phyloP scores from a whole-genome alignment of 164 flowering plant species.

The Vitis rupestris region DNA sequence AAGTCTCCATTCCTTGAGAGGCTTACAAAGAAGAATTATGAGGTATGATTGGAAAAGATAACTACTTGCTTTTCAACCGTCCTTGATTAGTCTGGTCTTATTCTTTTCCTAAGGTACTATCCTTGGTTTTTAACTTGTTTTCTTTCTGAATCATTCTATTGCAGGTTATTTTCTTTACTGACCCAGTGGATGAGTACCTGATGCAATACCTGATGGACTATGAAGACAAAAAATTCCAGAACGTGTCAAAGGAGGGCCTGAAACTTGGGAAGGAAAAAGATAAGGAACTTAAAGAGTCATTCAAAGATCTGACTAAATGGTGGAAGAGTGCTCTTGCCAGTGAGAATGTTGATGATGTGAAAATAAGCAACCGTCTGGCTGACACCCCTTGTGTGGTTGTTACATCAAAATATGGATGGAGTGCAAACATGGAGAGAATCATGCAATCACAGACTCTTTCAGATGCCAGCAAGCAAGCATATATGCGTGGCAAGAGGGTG shows the following conservation, averaged over 20 bases:
- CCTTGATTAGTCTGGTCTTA: not conserved
- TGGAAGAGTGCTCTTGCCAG: constrained; percentile 77
- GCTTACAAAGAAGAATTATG: constrained; percentile 83
- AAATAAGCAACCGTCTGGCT: constrained; percentile 84
- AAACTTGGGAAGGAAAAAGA: constrained; percentile 85
- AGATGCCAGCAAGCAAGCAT: constrained; percentile 89
- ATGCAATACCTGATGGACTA: constrained; percentile 98
- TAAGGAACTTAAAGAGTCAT: constrained; percentile 89
- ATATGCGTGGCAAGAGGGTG: constrained; percentile 96
- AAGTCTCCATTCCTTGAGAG: constrained; percentile 99
- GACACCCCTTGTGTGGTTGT: constrained; percentile 95
- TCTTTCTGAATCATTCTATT: not conserved
- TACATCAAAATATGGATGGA: constrained; percentile 97
- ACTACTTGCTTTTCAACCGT: not conserved
- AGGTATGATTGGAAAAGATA: constrained; percentile 40
- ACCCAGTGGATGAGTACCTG: constrained; percentile 95
- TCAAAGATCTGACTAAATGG: constrained; percentile 95
- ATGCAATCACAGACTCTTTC: constrained; percentile 97
- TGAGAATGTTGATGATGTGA: constrained; percentile 91
- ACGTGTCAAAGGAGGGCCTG: constrained; percentile 93
- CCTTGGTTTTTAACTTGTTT: not conserved
- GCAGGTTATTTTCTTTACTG: constrained; percentile 97
- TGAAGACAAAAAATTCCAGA: constrained; percentile 93
- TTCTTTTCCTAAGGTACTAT: not conserved
- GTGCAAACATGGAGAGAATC: constrained; percentile 96